Conservation (phyloP, 2,329 filamentous ascomycete species). For the Diatrype stigma region DNA sequence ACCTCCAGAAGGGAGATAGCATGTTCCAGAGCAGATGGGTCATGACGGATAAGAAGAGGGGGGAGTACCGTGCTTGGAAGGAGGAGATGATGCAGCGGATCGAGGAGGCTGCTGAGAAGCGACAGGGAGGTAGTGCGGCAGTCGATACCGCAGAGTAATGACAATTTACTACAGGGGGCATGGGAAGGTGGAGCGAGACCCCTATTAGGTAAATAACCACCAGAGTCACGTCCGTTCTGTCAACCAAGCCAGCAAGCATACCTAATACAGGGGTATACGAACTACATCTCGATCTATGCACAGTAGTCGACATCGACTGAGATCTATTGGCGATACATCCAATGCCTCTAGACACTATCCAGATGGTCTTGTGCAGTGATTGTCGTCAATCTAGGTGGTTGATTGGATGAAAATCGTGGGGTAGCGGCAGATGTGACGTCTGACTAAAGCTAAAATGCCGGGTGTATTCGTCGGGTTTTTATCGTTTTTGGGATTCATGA, state of each 20-base stretch:
- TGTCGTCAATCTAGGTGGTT: neutral
- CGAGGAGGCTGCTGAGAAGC: constrained; percentile 40
- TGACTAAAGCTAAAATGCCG: neutral
- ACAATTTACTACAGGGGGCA: too few species aligned
- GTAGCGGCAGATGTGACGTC: neutral
- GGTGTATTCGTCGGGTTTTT: too few species aligned
- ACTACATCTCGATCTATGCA: too few species aligned
- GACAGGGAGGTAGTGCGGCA: constrained; percentile 11
- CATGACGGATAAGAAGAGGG: constrained; percentile 58
- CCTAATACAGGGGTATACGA: too few species aligned
- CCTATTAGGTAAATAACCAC: neutral
- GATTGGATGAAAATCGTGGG: neutral
- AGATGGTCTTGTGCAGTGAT: too few species aligned
- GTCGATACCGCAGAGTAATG: constrained; percentile 12
- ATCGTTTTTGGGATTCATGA: too few species aligned
- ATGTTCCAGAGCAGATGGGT: constrained; percentile 75
- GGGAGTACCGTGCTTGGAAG: constrained; percentile 64
- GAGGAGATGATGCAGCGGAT: constrained; percentile 54
- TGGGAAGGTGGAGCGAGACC: too few species aligned
- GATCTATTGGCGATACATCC: neutral
- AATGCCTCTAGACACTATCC: neutral
- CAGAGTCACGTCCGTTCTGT: neutral
- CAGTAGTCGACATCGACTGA: neutral
- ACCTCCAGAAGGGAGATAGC: constrained; percentile 52
- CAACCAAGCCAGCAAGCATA: too few species aligned